Base-by-base conservation (phyloP, 1,139 yeast species). In the Debaryomyces udenii region DNA sequence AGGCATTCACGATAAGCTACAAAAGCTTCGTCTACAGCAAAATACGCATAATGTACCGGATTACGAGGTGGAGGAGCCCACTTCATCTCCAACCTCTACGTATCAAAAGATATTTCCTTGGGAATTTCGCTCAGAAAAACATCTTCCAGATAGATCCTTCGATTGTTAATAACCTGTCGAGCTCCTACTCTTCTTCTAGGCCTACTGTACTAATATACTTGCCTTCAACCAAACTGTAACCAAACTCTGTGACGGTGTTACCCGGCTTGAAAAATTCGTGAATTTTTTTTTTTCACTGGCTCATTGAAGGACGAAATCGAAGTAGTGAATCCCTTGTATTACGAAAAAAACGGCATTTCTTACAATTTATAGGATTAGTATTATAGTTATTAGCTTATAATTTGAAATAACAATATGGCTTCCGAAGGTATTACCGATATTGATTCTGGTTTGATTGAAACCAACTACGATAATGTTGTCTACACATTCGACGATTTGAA, bases 401-500 rank as follows among this genome's bases (percentile, higher is more conserved):
- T 30, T 23, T 20, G 37, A 37, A 17, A 27, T 32, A 26, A 35
- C 46, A 59, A 50, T 37, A 68, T 66, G 72, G 66, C 73, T 52
- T 61, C 68, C 49, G 73, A 69, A 66, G 89, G 89, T 64, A 84
- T 87, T 65, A 79, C 85, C 58, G 95, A 88, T 71, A 79, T 88
- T 65, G 96, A 86, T 70, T 74, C 89, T 61, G 80, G 80, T 67
- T 81, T 83, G 69, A 90, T 91, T 67, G 95, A 87, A 78, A 78
- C 97, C 76, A 93, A 93, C 86, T 91, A 91, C 83, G 97, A 91
- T 80, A 90, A 90, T 70, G 93, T 88, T 64, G 96, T 90, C 68
- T 82, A 84, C 81, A 76, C 86, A 55, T 86, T 86, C 70, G 94
- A 86, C 64, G 96, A 90, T 66, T 80, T 86, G 71, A 83, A 85